Percentiles rank a stretch among this genome's conserved stretches.
Evolutionary conservation across 179 eudicot genomes (phyloP).

Genomic region (Silene coronaria): DNA sequence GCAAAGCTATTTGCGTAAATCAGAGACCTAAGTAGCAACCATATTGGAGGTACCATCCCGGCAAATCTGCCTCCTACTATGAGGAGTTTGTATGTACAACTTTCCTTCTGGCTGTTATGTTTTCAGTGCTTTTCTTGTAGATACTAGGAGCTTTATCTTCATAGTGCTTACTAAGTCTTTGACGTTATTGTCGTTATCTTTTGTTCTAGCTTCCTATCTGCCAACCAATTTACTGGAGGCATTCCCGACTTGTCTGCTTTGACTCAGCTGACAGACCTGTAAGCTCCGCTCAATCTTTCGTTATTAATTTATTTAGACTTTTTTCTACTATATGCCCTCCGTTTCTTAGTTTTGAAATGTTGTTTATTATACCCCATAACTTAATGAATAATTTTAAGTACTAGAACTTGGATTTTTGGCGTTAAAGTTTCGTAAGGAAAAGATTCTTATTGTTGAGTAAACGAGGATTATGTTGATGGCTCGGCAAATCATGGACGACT

Average conservation of each 20-base stretch:
- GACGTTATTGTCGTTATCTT: neutral
- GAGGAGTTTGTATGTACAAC: conserved; percentile 59
- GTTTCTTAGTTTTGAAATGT: too few relatives aligned
- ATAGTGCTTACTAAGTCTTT: neutral
- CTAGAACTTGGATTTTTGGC: too few relatives aligned
- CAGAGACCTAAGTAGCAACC: conserved; percentile 80
- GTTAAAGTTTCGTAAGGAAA: too few relatives aligned
- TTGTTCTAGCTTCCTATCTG: conserved; percentile 71
- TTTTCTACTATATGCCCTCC: too few relatives aligned
- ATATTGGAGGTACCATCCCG: conserved; percentile 91
- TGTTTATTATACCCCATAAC: too few relatives aligned
- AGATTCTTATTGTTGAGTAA: too few relatives aligned
- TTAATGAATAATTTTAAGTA: too few relatives aligned
- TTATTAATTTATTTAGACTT: neutral
- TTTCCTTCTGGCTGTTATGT: neutral
- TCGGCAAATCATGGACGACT: too few relatives aligned
- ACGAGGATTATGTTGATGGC: too few relatives aligned
- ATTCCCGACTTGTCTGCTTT: conserved; percentile 73
- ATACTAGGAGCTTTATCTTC: neutral
- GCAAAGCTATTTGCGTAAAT: conserved; percentile 11
- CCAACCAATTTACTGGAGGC: conserved; percentile 71
- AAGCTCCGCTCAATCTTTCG: conserved; percentile 26
- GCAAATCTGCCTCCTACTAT: conserved; percentile 71
- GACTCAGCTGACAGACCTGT: conserved; percentile 69
- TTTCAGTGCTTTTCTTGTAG: neutral